A percentile compares a stretch with the other conserved stretches of the same genome.
phyloP scores from a whole-genome alignment of 1,284 basidiomycete species.

The Leccinum subrobustum region DNA sequence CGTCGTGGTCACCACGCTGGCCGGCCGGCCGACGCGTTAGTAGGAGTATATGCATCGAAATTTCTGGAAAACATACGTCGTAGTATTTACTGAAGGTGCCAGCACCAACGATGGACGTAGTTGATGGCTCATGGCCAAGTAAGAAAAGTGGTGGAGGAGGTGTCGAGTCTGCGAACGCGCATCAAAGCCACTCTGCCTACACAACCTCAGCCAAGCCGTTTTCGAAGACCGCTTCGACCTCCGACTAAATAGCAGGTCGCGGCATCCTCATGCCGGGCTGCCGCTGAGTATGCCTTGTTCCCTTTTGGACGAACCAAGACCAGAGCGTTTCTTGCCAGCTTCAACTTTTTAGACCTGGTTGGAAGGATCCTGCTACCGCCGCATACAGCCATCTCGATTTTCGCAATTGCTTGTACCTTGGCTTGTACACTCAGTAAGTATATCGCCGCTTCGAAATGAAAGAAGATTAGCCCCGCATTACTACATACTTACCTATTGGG shows the following conservation, averaged over 20 bases:
- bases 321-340: neutral
- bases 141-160: slow-evolving; percentile 22
- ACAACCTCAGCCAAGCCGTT: slow-evolving; percentile 31
- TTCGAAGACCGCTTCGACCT: slow-evolving; percentile 30
- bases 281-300: slow-evolving; percentile 13
- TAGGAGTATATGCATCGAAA: slow-evolving; percentile 8
- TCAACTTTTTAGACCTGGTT: neutral
- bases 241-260: slow-evolving; percentile 14
- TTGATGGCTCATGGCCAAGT: slow-evolving; percentile 50
- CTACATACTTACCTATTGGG: neutral
- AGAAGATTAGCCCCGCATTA: slow-evolving; percentile 6
- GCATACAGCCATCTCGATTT: neutral
- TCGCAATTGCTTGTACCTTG: neutral
- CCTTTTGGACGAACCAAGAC: neutral
- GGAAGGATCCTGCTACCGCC: neutral
- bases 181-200: slow-evolving; percentile 35
- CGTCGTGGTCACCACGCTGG: slow-evolving; percentile 80
- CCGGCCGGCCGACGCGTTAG: slow-evolving; percentile 30
- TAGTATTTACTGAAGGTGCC: slow-evolving; percentile 75
- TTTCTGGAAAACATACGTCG: slow-evolving; percentile 51
- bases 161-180: slow-evolving; percentile 30
- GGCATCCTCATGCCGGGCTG: slow-evolving; percentile 19
- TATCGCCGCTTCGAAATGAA: slow-evolving; percentile 21
- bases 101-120: slow-evolving; percentile 64
- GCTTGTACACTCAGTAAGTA: no score